Evolutionary conservation across 2,329 filamentous ascomycete genomes (phyloP), one percentile per base, ranked within the genome.

Genomic region (Ilyonectria destructans): DNA sequence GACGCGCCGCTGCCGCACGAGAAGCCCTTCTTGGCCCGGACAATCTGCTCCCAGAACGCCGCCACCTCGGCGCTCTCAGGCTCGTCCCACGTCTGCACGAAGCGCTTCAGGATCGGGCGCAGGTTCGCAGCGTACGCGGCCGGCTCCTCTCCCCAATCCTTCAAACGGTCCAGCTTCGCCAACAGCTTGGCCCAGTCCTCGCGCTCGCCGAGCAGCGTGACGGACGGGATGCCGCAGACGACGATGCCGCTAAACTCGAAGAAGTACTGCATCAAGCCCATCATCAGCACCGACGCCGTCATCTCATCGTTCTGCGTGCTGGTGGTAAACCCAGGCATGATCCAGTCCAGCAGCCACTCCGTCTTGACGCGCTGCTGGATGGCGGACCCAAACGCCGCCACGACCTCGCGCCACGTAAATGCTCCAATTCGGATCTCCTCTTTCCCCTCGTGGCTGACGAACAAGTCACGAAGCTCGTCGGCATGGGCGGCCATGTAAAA

Each of bases 401-500:
- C 65, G 9, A 81, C 71, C 0, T 69, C 59, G 4, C 69, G 68
- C 79, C 78, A 81, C 0, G 69, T 70, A 2, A 66, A 51, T 0
- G 69, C 73, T 15, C 67, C 60, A 1, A 82, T 77, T 1, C 70
- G 55, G 23, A 88, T 82, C 26, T 83, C 79, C 64, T 85, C 76
- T 65, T 83, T 79, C 0, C 81, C 85, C 12, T 80, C 62, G 60
- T 86, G 84, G 7, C 80, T 71, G 8, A 88, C 86, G 68, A 88
- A 88, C 15, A 83, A 61, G 6, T 78, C 72, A 2, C 85, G 79
- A 1, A 88, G 58, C 6, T 83, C 78, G 57, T 88, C 85, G 6
- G 84, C 81, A 68, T 89, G 80, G 0, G 77, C 77, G 33, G 83
- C 81, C 78, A 88, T 83, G 75, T 84, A 88, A 60, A 85, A 82